Evolutionary conservation across 805 yeast genomes (phyloP).

Genomic region (Cyberlindnera xishuangbannaensis): DNA sequence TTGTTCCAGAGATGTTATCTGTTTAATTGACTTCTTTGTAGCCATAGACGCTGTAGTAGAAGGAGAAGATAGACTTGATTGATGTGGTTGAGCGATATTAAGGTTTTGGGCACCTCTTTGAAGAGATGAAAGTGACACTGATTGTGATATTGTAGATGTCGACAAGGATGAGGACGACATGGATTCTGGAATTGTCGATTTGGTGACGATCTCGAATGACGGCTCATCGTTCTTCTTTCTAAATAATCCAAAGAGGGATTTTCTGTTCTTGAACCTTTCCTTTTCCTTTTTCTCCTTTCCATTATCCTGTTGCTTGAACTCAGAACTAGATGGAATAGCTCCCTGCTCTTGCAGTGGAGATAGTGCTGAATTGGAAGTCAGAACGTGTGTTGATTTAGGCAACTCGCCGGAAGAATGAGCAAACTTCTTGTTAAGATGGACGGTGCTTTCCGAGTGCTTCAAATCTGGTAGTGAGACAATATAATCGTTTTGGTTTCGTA

Average conservation of each 20-base stretch:
- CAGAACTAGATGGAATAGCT: not conserved
- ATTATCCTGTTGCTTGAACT: not conserved
- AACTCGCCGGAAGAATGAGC: constrained; percentile 9
- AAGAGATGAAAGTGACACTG: no score
- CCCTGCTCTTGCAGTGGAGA: constrained; percentile 1
- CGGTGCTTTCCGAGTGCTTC: constrained; percentile 8
- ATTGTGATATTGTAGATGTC: no score
- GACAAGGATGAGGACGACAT: no score
- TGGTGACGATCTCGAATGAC: constrained; percentile 23
- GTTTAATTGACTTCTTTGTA: not conserved
- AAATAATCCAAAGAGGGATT: constrained; percentile 22
- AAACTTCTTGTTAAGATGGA: constrained; percentile 7
- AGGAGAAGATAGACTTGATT: no score
- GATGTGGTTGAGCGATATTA: no score
- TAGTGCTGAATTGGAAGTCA: not conserved
- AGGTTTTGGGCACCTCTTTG: no score
- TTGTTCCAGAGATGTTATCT: constrained; percentile 8
- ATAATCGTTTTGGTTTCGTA: no score
- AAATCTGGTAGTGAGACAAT: constrained; percentile 14
- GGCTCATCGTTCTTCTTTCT: constrained; percentile 16
- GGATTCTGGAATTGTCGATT: no score
- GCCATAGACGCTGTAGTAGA: no score
- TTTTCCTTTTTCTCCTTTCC: constrained; percentile 4
- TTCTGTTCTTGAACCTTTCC: constrained; percentile 17
- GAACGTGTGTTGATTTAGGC: constrained; percentile 1